A percentile compares a stretch with the other conserved stretches of the same genome.
Conservation (phyloP, 2,329 filamentous ascomycete species). For the Akanthomyces dipterigenus region DNA sequence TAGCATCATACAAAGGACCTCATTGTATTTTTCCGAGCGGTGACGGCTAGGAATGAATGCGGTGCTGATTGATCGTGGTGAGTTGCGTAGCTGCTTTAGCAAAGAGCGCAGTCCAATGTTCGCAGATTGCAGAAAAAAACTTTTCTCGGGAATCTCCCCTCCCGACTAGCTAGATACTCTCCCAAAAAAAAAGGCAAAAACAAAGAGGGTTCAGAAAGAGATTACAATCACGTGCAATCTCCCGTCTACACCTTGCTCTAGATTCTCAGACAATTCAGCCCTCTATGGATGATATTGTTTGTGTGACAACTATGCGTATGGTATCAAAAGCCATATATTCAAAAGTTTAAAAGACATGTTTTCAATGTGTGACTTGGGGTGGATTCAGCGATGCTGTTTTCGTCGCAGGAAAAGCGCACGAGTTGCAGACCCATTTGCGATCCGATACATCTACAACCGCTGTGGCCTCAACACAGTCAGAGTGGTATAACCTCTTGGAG, state of each 20-base stretch:
- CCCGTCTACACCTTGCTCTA: not conserved
- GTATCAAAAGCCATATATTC: not conserved
- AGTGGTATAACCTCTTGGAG: conserved; percentile 40
- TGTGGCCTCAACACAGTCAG: conserved; percentile 34
- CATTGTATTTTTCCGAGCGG: not conserved
- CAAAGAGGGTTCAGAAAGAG: no score
- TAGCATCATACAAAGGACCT: not conserved
- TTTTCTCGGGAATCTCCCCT: not conserved
- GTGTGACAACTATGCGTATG: not conserved
- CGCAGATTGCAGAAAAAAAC: not conserved
- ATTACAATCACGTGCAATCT: no score
- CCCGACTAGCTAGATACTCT: not conserved
- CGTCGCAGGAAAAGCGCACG: conserved; percentile 23
- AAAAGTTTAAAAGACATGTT: not conserved
- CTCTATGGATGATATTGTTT: not conserved
- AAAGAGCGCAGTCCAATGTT: not conserved
- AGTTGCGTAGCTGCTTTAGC: not conserved
- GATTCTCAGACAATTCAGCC: no score
- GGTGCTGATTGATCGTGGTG: not conserved
- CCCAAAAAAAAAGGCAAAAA: no score
- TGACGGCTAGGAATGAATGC: not conserved
- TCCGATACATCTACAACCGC: conserved; percentile 29
- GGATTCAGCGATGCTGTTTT: not conserved
- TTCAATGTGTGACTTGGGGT: not conserved
- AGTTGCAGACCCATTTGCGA: conserved; percentile 39